Evolutionary conservation across 345 rosid genomes (phyloP), one percentile per base, ranked within the genome.

Genomic region (Gossypium australe): DNA sequence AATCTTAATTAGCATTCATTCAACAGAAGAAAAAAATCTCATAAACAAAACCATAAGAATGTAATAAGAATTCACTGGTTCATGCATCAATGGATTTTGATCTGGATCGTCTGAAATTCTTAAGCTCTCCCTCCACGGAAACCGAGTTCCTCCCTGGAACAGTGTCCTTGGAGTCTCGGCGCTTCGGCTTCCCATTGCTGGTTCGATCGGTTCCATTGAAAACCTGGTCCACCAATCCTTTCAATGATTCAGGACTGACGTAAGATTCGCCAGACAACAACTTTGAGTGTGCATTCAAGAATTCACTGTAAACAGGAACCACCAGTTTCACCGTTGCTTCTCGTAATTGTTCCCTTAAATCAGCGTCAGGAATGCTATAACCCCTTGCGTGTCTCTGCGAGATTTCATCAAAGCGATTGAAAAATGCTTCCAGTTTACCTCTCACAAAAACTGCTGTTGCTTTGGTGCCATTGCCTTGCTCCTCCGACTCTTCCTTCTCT

Each of bases 291-390:
- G 70, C n/a, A 10, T 69, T 75, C 75, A 81, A 29, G 76, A 85
- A 89, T 73, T 82, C 82, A 12, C 71, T 29, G 51, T 85, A 87
- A 7, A 79, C 87, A 0, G 88, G 82, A 75, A 83, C 82, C 73
- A 89, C 80, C 2, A 86, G 61, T 70, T 84, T 79, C 67, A 80
- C 72, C 0, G 89, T 87, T 7, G 89, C 84, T 73, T 81, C 84
- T 53, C 82, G 80, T 12, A 87, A 82, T 72, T 89, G 90, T 77
- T 76, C 87, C 70, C 89, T 86, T 81, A 87, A 76, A 78, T 82
- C 89, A 12, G 2, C 63, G n/a, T 85, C 94, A 27, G 84, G 85
- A 73, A 89, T 86, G 9, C 53, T 71, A 60, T 75, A 84, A 24
- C 34, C 10, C 63, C 72, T 77, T 60, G 73, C 55, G 29, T 89